Evolutionary conservation across 306 rosid genomes (phyloP).

Genomic region (Oxytropis ochrocephala): DNA sequence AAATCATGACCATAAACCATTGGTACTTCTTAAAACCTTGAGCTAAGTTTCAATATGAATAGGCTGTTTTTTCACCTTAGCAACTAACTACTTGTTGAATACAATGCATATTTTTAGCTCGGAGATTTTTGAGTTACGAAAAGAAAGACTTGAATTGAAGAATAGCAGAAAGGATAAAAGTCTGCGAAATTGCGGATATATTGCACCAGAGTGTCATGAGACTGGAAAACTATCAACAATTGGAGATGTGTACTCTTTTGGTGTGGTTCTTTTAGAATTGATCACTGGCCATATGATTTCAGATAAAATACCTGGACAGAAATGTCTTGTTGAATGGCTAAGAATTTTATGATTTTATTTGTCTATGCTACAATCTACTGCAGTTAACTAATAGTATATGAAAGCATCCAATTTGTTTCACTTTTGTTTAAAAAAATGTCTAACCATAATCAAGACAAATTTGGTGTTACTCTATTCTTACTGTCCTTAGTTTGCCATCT

Average conservation of each 20-base stretch:
- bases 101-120: slow-evolving; percentile 19
- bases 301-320: slow-evolving; percentile 17
- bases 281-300: slow-evolving; percentile 26
- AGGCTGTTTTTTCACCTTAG: neutral
- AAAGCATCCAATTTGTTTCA: neutral
- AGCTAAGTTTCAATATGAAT: neutral
- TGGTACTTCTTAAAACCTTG: slow-evolving; percentile 41
- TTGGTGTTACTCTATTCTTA: neutral
- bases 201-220: slow-evolving; percentile 32
- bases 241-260: slow-evolving; percentile 42
- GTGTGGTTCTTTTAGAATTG: slow-evolving; percentile 34
- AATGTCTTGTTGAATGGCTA: slow-evolving; percentile 29
- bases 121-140: slow-evolving; percentile 34
- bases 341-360: neutral
- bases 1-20: slow-evolving; percentile 55
- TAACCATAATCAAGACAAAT: neutral
- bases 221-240: slow-evolving; percentile 26
- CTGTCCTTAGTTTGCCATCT: too few species aligned
- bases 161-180: slow-evolving; percentile 2
- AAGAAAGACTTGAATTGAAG: slow-evolving; percentile 19
- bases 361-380: neutral
- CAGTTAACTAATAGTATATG: neutral
- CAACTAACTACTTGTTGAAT: neutral
- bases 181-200: slow-evolving; percentile 6
- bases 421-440: neutral